A percentile compares a stretch with the other conserved stretches of the same genome.
Conservation (phyloP, 768 basidiomycete genomes). For the Phaffia australis region DNA sequence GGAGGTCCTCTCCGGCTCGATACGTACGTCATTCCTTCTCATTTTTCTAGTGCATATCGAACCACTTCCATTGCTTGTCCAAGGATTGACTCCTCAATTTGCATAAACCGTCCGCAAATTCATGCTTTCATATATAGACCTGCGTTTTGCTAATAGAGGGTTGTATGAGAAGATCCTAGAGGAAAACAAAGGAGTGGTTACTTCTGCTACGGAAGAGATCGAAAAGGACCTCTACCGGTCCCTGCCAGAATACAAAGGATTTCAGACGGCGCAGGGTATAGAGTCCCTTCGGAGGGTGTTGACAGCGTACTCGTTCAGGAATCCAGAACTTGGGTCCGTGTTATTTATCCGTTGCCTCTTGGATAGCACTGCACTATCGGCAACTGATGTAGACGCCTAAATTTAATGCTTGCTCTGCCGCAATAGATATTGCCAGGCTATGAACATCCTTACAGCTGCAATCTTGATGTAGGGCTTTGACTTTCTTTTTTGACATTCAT, state of each 20-base stretch:
- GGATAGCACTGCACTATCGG: neutral
- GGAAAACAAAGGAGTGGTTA: slow-evolving; percentile 61
- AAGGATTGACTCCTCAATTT: neutral
- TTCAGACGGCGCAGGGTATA: slow-evolving; percentile 83
- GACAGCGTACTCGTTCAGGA: slow-evolving; percentile 90
- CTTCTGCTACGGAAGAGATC: slow-evolving; percentile 75
- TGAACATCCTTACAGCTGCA: slow-evolving; percentile 97
- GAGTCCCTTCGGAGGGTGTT: slow-evolving; percentile 72
- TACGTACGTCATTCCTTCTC: slow-evolving; percentile 42
- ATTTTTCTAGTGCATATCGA: neutral
- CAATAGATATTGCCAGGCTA: slow-evolving; percentile 92
- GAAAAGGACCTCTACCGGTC: slow-evolving; percentile 96
- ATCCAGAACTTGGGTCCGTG: slow-evolving; percentile 47
- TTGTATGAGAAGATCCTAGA: slow-evolving; percentile 63
- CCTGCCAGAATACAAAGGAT: slow-evolving; percentile 92
- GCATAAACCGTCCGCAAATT: neutral
- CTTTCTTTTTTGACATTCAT: no score
- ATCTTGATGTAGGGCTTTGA: slow-evolving; percentile 60
- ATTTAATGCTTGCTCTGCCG: neutral
- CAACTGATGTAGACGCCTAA: neutral
- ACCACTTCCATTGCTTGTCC: no score
- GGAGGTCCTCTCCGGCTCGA: slow-evolving; percentile 90
- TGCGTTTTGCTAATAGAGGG: slow-evolving; percentile 77
- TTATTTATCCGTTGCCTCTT: neutral
- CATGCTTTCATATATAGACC: slow-evolving; percentile 37